phyloP scores from a whole-genome alignment of 2,329 filamentous ascomycete species.

The Fonsecaea multimorphosa region DNA sequence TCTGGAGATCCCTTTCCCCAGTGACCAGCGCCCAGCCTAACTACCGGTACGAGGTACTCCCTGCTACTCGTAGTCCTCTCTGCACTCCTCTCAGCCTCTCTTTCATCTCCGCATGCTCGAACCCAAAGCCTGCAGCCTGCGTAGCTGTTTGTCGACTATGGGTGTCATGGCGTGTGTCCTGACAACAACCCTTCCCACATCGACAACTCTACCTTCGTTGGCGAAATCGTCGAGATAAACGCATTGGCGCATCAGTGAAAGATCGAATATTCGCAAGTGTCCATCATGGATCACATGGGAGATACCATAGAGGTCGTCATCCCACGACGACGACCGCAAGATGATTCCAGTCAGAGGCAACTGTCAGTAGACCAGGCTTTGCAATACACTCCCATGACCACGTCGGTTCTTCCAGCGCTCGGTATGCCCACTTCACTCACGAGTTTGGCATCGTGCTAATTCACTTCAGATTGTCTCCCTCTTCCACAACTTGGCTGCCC shows the following conservation, averaged over 20 bases:
- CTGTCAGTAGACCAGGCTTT: slow-evolving; percentile 56
- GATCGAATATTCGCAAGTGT: slow-evolving; percentile 12
- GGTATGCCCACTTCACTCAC: slow-evolving; percentile 38
- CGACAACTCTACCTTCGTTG: background rate
- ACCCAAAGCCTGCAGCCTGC: background rate
- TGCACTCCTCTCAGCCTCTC: background rate
- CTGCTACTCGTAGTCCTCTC: too few relatives aligned
- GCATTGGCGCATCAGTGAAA: background rate
- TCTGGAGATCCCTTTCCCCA: slow-evolving; percentile 6
- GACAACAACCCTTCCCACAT: background rate
- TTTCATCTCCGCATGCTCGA: background rate
- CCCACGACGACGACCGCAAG: slow-evolving; percentile 26
- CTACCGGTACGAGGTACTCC: too few relatives aligned
- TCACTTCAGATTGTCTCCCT: slow-evolving; percentile 34
- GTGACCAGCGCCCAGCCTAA: too few relatives aligned
- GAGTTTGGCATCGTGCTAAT: slow-evolving; percentile 4
- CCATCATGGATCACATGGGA: background rate
- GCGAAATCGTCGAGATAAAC: background rate
- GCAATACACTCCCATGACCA: slow-evolving; percentile 58
- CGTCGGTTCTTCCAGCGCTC: slow-evolving; percentile 50
- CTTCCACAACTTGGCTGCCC: slow-evolving; percentile 31
- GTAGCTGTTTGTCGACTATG: background rate
- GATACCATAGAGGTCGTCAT: slow-evolving; percentile 51
- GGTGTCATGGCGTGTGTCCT: background rate
- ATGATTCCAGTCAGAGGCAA: slow-evolving; percentile 39